Evolutionary conservation across 176 grass and related monocot species (phyloP).

Genomic region (Phyllostachys edulis): DNA sequence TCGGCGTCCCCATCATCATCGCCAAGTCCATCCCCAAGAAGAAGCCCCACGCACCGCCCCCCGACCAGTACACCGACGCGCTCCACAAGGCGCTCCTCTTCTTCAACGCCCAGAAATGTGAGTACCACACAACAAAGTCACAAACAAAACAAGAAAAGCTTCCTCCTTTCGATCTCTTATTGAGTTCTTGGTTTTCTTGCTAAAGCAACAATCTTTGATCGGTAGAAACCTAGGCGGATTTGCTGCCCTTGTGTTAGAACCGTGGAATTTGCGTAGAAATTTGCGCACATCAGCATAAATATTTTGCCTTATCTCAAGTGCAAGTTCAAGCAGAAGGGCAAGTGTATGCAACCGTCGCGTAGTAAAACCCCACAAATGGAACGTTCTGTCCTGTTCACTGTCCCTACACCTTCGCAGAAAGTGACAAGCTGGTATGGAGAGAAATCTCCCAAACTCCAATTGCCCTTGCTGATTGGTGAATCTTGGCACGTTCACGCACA

Average conservation of each 20-base stretch:
- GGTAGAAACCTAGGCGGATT: background rate
- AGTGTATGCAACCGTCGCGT: background rate
- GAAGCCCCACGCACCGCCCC: constrained; percentile 53
- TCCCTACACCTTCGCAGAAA: constrained; percentile 19
- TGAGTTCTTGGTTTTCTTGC: background rate
- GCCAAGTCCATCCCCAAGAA: constrained; percentile 88
- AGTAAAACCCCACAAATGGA: constrained; percentile 35
- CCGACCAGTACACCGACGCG: constrained; percentile 66
- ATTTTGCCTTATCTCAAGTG: constrained; percentile 6
- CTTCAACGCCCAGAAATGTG: too few species aligned
- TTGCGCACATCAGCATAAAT: background rate
- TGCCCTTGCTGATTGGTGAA: constrained; percentile 3
- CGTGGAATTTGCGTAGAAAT: background rate
- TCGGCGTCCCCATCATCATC: constrained; percentile 83
- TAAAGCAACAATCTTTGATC: too few species aligned
- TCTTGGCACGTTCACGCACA: constrained; percentile 35
- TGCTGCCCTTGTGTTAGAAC: background rate
- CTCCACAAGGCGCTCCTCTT: constrained; percentile 2
- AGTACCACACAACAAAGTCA: too few species aligned
- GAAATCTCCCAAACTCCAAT: background rate
- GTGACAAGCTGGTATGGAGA: constrained; percentile 13
- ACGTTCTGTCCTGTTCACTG: constrained; percentile 32
- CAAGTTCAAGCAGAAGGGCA: background rate
- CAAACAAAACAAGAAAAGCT: background rate
- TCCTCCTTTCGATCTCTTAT: background rate